Percentiles rank a stretch among this genome's conserved stretches.
Conservation (phyloP, 306 rosid species). For the barrel medic (Medicago truncatula) region DNA sequence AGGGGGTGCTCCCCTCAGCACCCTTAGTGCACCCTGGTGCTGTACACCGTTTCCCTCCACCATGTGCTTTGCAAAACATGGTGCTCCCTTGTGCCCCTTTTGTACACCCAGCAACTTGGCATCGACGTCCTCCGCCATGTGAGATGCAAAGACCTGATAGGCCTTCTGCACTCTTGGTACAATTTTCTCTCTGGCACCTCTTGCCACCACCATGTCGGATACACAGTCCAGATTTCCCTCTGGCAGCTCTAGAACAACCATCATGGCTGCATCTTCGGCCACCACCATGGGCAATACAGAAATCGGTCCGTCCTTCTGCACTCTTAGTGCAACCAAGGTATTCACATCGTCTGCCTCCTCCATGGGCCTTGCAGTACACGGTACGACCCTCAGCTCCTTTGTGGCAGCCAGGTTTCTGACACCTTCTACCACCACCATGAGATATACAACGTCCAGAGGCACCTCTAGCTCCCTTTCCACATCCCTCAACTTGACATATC, state of each 20-base stretch:
- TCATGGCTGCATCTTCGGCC: constrained; percentile 88
- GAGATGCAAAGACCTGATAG: constrained; percentile 96
- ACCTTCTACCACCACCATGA: constrained; percentile 96
- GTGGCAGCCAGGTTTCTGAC: constrained; percentile 91
- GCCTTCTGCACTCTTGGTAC: constrained; percentile 96
- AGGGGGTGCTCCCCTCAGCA: constrained; percentile 95
- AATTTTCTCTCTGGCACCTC: constrained; percentile 89
- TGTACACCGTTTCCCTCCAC: constrained; percentile 93
- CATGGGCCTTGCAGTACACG: constrained; percentile 96
- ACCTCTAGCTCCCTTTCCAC: constrained; percentile 97
- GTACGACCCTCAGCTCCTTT: constrained; percentile 98
- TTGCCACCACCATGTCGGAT: constrained; percentile 97
- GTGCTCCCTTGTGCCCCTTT: constrained; percentile 99
- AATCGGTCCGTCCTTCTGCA: constrained; percentile 97
- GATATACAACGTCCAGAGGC: constrained; percentile 96
- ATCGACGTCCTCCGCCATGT: constrained; percentile 94
- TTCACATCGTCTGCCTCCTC: constrained; percentile 96
- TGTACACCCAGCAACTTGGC: constrained; percentile 82
- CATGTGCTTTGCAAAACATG: constrained; percentile 95
- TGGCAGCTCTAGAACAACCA: constrained; percentile 87
- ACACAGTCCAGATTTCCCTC: constrained; percentile 95
- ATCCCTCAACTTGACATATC: constrained; percentile 85
- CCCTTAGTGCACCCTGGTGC: constrained; percentile 93
- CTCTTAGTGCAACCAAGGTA: constrained; percentile 96
- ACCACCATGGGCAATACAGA: constrained; percentile 97